phyloP scores from a whole-genome alignment of 2,329 filamentous ascomycete genomes.

The Talaromyces sp. region DNA sequence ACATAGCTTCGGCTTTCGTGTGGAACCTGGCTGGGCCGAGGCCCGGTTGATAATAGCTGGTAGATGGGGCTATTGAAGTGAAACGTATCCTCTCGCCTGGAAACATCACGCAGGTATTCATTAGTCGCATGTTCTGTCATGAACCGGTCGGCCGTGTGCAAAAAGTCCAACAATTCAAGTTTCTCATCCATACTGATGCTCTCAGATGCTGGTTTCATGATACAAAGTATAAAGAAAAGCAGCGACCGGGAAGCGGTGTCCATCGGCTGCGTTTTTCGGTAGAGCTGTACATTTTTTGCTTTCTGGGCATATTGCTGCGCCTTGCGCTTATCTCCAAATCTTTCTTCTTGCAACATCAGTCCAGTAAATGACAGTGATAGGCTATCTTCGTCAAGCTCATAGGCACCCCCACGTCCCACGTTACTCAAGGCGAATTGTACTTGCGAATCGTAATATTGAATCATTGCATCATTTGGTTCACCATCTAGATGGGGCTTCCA shows the following conservation, averaged over 20 bases:
- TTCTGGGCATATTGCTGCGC: constrained; percentile 19
- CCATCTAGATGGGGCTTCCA: constrained; percentile 26
- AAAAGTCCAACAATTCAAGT: constrained; percentile 27
- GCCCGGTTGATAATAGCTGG: constrained; percentile 35
- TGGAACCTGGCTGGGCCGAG: constrained; percentile 32
- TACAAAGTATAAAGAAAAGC: constrained; percentile 30
- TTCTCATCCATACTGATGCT: constrained; percentile 15
- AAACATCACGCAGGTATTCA: constrained; percentile 21
- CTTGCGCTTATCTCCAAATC: constrained; percentile 27
- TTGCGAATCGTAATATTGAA: constrained; percentile 22
- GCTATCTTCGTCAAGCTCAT: constrained; percentile 20
- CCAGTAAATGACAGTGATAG: constrained; percentile 29
- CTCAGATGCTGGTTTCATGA: constrained; percentile 19
- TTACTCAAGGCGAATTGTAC: constrained; percentile 24
- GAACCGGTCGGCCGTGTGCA: constrained; percentile 29
- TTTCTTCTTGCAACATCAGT: constrained; percentile 32
- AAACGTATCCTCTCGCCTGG: constrained; percentile 25
- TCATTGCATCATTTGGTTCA: constrained; percentile 17
- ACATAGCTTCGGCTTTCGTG: constrained; percentile 31
- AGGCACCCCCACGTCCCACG: constrained; percentile 13
- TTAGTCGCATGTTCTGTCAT: constrained; percentile 24
- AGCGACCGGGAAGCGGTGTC: constrained; percentile 21
- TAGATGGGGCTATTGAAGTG: constrained; percentile 34
- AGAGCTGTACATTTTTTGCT: constrained; percentile 25
- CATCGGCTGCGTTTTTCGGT: constrained; percentile 23